Base-by-base conservation (phyloP, 2,329 filamentous ascomycete genomes). In the Aspergillus sp. region DNA sequence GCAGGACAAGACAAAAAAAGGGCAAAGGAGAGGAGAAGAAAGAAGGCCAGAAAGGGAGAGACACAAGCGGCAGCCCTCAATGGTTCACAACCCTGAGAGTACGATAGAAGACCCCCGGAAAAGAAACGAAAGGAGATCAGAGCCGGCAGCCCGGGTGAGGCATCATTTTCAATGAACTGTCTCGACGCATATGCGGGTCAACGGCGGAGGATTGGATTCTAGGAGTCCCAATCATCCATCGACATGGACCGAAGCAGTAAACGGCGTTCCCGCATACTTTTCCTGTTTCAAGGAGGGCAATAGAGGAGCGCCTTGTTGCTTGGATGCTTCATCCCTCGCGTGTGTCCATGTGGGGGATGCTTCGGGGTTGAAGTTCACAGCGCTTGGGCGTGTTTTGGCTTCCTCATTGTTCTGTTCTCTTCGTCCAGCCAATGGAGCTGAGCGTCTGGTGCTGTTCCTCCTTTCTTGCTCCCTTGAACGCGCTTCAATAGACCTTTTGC, bases 91-190 rank as follows among this genome's bases (percentile, higher is more conserved):
- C 47, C 19, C 40, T 41, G 36, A 51, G 36, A 21, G 25, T 29
- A 13, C 23, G n/a, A 47, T n/a, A 45, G 23, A 41, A 31, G 32
- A 46, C 38, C 29, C 47, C 16, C 41, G 41, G 40, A 53, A 38
- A 50, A 48, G 32, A 49, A 38, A 19, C 38, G 45, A 32, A 54
- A 52, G 29, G 38, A 51, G 46, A 52, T 50, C 47, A 53, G 31
- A 32, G 16, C 43, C 45, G 36, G 56, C 23, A 45, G 38, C 47
- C 45, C 40, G 58, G 60, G 55, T 60, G 57, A 61, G 58, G 56
- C 58, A 51, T 63, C 60, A 60, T 59, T 62, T 64, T 61, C 56
- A 64, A 63, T 60, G 52, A 58, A 45, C 54, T 52, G 54, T 49
- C 21, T 50, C 46, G 43, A 47, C 50, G 51, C 52, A 60, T 60